These are phyloP conservation scores for Ascomycota sp. DNA, from an alignment of 2,329 filamentous ascomycete species.

Conservation along the genomic window DNA sequence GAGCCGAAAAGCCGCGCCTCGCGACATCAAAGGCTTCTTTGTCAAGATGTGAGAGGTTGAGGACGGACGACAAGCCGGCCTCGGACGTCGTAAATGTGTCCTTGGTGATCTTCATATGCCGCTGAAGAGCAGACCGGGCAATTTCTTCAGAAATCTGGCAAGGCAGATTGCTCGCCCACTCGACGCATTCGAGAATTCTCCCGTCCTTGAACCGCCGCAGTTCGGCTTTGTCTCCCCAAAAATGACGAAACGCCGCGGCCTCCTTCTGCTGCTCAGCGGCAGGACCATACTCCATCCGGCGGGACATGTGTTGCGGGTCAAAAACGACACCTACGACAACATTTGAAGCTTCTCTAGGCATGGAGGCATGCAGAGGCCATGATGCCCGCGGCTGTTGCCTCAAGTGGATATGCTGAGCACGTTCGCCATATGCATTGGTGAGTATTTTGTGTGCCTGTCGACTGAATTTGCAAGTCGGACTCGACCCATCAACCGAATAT, in stretches of 20 bases:
- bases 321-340: slow-evolving; percentile 48
- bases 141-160: slow-evolving; percentile 60
- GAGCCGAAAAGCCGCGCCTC: slow-evolving; percentile 43
- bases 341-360: slow-evolving; percentile 8
- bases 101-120: slow-evolving; percentile 41
- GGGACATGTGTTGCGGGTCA: slow-evolving; percentile 46
- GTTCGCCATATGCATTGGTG: slow-evolving; percentile 49
- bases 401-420: slow-evolving; percentile 46
- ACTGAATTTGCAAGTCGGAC: slow-evolving; percentile 22
- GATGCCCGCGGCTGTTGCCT: slow-evolving; percentile 13
- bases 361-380: slow-evolving; percentile 10
- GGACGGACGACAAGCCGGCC: slow-evolving; percentile 24
- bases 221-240: slow-evolving; percentile 90
- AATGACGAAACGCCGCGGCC: slow-evolving; percentile 59
- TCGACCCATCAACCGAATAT: slow-evolving; percentile 17
- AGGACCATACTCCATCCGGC: slow-evolving; percentile 73
- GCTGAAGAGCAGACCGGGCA: slow-evolving; percentile 42
- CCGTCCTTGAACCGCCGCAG: slow-evolving; percentile 87
- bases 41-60: slow-evolving; percentile 24
- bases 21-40: slow-evolving; percentile 42
- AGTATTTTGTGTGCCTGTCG: slow-evolving; percentile 41
- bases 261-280: slow-evolving; percentile 67
- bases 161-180: slow-evolving; percentile 49
- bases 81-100: slow-evolving; percentile 30
- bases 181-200: slow-evolving; percentile 73